Evolutionary conservation across 805 yeast species (phyloP).

Genomic region (Hanseniaspora lachancei): DNA sequence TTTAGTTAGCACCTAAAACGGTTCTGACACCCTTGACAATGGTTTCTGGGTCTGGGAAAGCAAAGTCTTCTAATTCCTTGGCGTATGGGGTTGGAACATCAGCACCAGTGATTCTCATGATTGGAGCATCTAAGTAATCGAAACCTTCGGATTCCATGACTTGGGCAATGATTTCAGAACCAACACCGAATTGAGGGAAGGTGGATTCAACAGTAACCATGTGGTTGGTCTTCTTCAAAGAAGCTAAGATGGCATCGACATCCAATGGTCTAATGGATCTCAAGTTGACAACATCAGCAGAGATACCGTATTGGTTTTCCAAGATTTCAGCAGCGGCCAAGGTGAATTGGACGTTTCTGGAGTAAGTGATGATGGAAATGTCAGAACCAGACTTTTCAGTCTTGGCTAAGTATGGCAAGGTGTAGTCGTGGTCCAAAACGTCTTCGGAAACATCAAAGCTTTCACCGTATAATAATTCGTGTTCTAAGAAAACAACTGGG

Average conservation of each 20-base stretch:
- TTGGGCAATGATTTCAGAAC: conserved; percentile 95
- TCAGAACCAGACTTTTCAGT: conserved; percentile 88
- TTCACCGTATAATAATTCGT: conserved; percentile 90
- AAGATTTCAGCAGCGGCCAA: conserved; percentile 81
- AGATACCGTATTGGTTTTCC: conserved; percentile 71
- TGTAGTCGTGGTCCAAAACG: conserved; percentile 74
- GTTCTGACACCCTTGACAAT: conserved; percentile 77
- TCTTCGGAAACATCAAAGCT: conserved; percentile 81
- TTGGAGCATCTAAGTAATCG: conserved; percentile 96
- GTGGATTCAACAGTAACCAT: conserved; percentile 93
- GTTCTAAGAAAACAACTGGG: conserved; percentile 91
- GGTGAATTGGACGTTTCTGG: conserved; percentile 79
- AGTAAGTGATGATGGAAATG: conserved; percentile 76
- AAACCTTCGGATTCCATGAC: conserved; percentile 97
- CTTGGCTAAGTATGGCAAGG: conserved; percentile 87
- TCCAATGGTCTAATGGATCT: conserved; percentile 97
- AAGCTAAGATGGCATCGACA: conserved; percentile 65
- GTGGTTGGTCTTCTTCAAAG: conserved; percentile 94
- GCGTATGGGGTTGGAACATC: conserved; percentile 99
- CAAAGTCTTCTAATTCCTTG: conserved; percentile 87
- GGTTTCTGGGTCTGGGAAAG: conserved; percentile 93
- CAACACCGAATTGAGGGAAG: conserved; percentile 97
- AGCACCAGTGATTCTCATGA: conserved; percentile 97
- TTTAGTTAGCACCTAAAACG: conserved; percentile 51
- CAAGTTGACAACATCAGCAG: conserved; percentile 87